These are phyloP conservation scores for Globisporangium nodosum DNA, from an alignment of 352 stramenopile species.

Conservation along the genomic window DNA sequence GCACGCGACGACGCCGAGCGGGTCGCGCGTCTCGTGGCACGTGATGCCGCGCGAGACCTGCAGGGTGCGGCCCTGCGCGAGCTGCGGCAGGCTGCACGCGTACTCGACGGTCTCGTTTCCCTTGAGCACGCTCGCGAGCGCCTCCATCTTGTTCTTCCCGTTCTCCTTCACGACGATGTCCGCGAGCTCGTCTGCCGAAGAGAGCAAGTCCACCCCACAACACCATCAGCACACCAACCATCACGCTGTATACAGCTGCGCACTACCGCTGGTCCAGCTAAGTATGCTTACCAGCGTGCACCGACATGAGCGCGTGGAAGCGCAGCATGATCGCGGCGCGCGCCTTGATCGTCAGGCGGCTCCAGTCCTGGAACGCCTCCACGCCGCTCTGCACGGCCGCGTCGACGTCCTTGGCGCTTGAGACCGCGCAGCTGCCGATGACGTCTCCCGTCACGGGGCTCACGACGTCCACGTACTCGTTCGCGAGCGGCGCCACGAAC, in stretches of 20 bases:
- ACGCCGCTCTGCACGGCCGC: slow-evolving; percentile 72
- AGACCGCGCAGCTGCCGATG: slow-evolving; percentile 84
- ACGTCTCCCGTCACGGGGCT: slow-evolving; percentile 55
- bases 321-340: slow-evolving; percentile 95
- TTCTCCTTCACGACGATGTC: slow-evolving; percentile 94
- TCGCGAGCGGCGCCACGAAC: slow-evolving; percentile 38
- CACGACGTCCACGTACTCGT: slow-evolving; percentile 54
- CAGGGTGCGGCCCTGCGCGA: slow-evolving; percentile 87
- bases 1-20: slow-evolving; percentile 89
- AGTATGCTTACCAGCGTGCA: slow-evolving; percentile 55
- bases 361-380: slow-evolving; percentile 89
- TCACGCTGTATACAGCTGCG: too few relatives aligned
- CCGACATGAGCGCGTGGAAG: slow-evolving; percentile 91
- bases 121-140: slow-evolving; percentile 95
- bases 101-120: slow-evolving; percentile 98
- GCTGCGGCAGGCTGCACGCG: slow-evolving; percentile 90
- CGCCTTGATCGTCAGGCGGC: slow-evolving; percentile 90
- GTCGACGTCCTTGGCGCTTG: slow-evolving; percentile 77
- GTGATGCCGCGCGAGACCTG: slow-evolving; percentile 88
- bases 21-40: slow-evolving; percentile 91
- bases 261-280: too few relatives aligned
- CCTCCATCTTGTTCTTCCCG: slow-evolving; percentile 97
- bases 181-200: slow-evolving; percentile 77
- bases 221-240: too few relatives aligned
- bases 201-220: neutral